A percentile compares a stretch with the other conserved stretches of the same genome.
phyloP scores from a whole-genome alignment of 164 flowering plant genomes.

The Tetrastigma voinierianum region DNA sequence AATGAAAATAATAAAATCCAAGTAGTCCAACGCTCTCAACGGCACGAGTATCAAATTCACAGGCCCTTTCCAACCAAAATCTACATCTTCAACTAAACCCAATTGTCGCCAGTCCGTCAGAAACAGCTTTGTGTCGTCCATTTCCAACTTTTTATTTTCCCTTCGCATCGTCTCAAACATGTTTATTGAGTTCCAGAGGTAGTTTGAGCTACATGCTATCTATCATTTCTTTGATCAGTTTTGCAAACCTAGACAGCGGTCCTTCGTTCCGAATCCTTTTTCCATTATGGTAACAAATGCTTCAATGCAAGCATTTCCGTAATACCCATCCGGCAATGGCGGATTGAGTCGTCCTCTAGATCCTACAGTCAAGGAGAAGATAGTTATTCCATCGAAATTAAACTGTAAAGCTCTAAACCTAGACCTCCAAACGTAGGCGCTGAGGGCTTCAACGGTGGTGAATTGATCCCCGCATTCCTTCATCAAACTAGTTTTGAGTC shows the following conservation, averaged over 20 bases:
- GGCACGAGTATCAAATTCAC: constrained; percentile 30
- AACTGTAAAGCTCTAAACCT: constrained; percentile 24
- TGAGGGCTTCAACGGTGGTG: constrained; percentile 28
- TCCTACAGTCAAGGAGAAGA: constrained; percentile 13
- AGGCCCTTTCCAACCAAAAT: constrained; percentile 26
- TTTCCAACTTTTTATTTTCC: constrained; percentile 1
- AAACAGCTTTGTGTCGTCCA: constrained; percentile 17
- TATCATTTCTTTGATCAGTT: constrained; percentile 29
- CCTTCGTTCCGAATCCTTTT: constrained; percentile 17
- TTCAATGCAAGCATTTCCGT: constrained; percentile 29
- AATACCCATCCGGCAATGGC: constrained; percentile 30
- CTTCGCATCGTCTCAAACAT: constrained; percentile 11
- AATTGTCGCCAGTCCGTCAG: constrained; percentile 37
- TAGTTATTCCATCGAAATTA: constrained; percentile 18
- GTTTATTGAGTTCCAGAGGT: constrained; percentile 9
- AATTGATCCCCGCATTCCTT: constrained; percentile 11
- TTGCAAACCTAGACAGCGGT: constrained; percentile 16
- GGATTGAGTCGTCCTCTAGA: constrained; percentile 21
- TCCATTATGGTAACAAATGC: constrained; percentile 14
- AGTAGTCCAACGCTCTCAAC: constrained; percentile 17
- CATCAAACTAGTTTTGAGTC: constrained; percentile 23
- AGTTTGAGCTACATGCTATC: neutral
- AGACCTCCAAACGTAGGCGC: constrained; percentile 36
- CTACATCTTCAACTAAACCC: constrained; percentile 26
- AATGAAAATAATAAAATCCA: constrained; percentile 26